Evolutionary conservation across 768 basidiomycete genomes (phyloP).

Genomic region (Tulasnella sp.): DNA sequence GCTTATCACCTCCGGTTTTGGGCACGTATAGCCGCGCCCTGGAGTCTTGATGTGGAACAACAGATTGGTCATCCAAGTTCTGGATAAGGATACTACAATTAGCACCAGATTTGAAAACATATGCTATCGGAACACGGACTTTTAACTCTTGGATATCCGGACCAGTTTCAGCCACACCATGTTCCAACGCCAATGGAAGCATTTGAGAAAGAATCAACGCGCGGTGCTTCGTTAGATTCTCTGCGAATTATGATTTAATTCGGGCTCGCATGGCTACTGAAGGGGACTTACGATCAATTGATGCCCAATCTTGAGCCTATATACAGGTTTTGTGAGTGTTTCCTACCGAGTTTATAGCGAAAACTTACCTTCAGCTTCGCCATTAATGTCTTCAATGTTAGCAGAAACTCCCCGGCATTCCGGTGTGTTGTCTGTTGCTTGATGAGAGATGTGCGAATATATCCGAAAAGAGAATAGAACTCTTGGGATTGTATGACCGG

Average conservation of each 20-base stretch:
- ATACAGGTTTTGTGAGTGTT: neutral
- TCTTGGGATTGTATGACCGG: neutral
- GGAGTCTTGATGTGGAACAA: no score
- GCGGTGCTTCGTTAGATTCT: neutral
- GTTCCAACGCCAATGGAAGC: constrained; percentile 37
- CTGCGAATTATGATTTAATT: neutral
- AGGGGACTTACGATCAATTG: neutral
- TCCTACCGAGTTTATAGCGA: neutral
- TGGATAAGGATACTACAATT: no score
- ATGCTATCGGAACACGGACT: neutral
- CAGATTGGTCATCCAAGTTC: no score
- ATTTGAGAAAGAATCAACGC: constrained; percentile 15
- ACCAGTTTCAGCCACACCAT: constrained; percentile 35
- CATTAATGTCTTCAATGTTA: neutral
- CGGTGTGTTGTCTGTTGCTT: neutral
- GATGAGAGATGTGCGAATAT: neutral
- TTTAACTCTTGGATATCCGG: constrained; percentile 39
- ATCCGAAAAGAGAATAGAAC: neutral
- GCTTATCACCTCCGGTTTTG: no score
- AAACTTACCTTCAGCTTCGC: neutral
- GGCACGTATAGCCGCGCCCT: no score
- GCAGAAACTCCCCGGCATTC: neutral
- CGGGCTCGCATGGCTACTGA: no score
- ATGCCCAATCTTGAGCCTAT: neutral
- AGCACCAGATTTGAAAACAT: neutral